phyloP scores from a whole-genome alignment of 2,329 filamentous ascomycete species.

The Hortaea werneckii region DNA sequence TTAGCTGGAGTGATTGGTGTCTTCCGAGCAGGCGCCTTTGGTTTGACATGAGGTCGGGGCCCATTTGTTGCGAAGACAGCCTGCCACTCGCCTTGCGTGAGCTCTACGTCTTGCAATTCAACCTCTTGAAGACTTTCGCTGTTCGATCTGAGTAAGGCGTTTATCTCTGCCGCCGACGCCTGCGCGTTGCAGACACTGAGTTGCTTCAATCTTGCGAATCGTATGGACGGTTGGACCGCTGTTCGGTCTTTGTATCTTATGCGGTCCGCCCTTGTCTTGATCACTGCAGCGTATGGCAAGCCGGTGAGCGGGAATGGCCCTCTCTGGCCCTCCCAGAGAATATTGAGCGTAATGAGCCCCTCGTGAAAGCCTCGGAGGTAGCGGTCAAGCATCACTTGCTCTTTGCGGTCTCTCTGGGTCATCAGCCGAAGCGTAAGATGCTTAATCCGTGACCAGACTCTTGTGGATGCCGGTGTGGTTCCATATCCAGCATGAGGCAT shows the following conservation, averaged over 20 bases:
- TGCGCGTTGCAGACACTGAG: constrained; percentile 63
- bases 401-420: too few relatives aligned
- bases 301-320: constrained; percentile 60
- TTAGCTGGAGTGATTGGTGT: too few relatives aligned
- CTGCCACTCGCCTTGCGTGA: constrained; percentile 68
- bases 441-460: constrained; percentile 68
- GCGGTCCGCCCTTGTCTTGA: background rate
- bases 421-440: constrained; percentile 40
- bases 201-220: constrained; percentile 57
- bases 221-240: constrained; percentile 34
- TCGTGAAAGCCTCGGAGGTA: too few relatives aligned
- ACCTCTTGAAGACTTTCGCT: constrained; percentile 61
- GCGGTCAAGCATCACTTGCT: too few relatives aligned
- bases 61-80: constrained; percentile 52
- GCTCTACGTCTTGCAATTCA: constrained; percentile 65
- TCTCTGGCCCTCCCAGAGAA: constrained; percentile 64
- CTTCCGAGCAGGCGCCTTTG: too few relatives aligned
- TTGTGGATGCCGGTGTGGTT: constrained; percentile 58
- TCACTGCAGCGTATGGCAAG: constrained; percentile 10
- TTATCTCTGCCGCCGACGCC: constrained; percentile 62
- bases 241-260: constrained; percentile 6
- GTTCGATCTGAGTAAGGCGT: constrained; percentile 58
- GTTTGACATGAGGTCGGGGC: too few relatives aligned
- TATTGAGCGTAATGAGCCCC: constrained; percentile 48
- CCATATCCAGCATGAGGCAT: constrained; percentile 66